Evolutionary conservation across 2,329 filamentous ascomycete genomes (phyloP).

Genomic region (Akanthomyces lecanii): DNA sequence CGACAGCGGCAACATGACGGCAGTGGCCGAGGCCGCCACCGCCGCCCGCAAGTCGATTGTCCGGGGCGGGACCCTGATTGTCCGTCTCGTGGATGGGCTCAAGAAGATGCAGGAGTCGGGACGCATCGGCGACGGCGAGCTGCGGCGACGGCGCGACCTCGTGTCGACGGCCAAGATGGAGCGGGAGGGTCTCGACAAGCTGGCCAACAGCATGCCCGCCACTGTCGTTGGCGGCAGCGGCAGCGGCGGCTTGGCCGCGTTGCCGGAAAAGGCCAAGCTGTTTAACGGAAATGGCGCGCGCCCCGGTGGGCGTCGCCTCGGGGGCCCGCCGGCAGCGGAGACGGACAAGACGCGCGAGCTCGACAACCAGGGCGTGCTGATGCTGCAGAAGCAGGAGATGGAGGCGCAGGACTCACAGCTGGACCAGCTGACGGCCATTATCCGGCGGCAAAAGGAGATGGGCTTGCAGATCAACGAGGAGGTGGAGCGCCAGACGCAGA

Average conservation of each 20-base stretch:
- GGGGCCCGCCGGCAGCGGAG: conserved; percentile 68
- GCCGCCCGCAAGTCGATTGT: conserved; percentile 73
- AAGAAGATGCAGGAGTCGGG: conserved; percentile 49
- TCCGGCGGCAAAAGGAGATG: conserved; percentile 72
- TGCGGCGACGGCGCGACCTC: conserved; percentile 66
- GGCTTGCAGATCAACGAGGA: conserved; percentile 72
- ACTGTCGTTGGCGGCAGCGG: conserved; percentile 37
- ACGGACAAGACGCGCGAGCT: conserved; percentile 72
- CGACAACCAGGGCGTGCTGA: conserved; percentile 69
- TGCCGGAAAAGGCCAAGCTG: conserved; percentile 48
- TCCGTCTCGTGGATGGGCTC: conserved; percentile 62
- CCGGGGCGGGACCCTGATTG: conserved; percentile 61
- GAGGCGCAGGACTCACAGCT: conserved; percentile 70
- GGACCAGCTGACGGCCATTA: conserved; percentile 62
- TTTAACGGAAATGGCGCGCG: conserved; percentile 27
- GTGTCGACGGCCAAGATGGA: conserved; percentile 67
- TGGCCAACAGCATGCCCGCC: conserved; percentile 55
- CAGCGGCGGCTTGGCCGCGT: conserved; percentile 33
- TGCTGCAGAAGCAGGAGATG: conserved; percentile 72
- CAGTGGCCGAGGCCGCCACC: conserved; percentile 58
- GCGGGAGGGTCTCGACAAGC: conserved; percentile 68
- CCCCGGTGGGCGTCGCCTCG: conserved; percentile 61
- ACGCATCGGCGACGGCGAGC: conserved; percentile 67
- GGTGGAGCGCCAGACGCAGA: conserved; percentile 64
- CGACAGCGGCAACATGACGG: conserved; percentile 37